Conservation (phyloP, 2,329 filamentous ascomycete genomes). For the Eurotiales sp. region DNA sequence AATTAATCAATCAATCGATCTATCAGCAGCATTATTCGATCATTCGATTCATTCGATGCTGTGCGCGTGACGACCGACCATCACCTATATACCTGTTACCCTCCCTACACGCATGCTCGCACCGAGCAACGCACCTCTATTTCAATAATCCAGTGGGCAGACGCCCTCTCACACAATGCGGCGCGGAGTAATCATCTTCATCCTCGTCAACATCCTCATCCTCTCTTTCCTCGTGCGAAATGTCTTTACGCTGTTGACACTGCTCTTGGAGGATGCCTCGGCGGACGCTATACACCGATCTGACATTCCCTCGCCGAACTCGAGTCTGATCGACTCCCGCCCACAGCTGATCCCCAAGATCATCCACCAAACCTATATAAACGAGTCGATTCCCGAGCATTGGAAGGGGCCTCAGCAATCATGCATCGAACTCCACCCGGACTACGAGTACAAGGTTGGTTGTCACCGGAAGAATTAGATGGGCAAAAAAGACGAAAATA, state of each 20-base stretch:
- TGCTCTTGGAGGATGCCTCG: slow-evolving; percentile 65
- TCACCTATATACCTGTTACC: too few species aligned
- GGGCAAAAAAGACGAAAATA: too few species aligned
- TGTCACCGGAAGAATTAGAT: too few species aligned
- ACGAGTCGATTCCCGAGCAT: slow-evolving; percentile 62
- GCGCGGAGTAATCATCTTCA: slow-evolving; percentile 58
- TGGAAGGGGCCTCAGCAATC: slow-evolving; percentile 64
- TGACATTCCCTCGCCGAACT: slow-evolving; percentile 64
- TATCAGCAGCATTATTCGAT: too few species aligned
- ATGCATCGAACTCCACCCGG: slow-evolving; percentile 64
- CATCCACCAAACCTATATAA: slow-evolving; percentile 73
- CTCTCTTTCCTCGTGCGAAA: slow-evolving; percentile 62
- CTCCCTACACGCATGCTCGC: too few species aligned
- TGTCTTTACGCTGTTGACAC: slow-evolving; percentile 67
- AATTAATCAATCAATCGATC: too few species aligned
- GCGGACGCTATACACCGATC: slow-evolving; percentile 63
- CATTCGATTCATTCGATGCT: too few species aligned
- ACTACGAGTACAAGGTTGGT: slow-evolving; percentile 69
- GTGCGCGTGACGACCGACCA: too few species aligned
- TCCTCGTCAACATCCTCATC: slow-evolving; percentile 62
- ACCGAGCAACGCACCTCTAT: neutral
- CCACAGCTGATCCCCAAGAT: slow-evolving; percentile 69
- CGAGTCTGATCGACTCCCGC: slow-evolving; percentile 53
- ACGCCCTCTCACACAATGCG: slow-evolving; percentile 57
- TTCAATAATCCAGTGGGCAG: too few species aligned